Base-by-base conservation (phyloP, 176 grass and related monocot species). In the Saccharum officinarum region DNA sequence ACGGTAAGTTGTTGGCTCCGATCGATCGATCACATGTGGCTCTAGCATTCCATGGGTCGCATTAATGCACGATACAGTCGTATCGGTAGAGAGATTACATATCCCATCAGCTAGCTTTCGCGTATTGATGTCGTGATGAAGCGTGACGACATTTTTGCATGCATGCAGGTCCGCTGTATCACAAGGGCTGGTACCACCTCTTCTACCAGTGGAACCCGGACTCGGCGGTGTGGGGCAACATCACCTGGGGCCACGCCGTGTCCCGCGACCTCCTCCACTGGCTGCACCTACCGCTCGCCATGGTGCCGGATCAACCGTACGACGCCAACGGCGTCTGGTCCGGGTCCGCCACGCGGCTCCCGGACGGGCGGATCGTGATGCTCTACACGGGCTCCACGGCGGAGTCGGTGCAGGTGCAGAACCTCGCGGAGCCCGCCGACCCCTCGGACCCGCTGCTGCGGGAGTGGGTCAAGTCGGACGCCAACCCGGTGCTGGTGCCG, bases 201-300 rank as follows among this genome's bases (percentile, higher is more conserved):
- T 97, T 97, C 88, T 97, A 97, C 90, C 95, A 97, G 45, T 97
- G 93, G 90, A 97, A 97, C 90, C 95, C 95, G 18, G 81, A 89
- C 55, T 87, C 88, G 1, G 92, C 92, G 2, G 83, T 94, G 62
- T 97, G 95, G 95, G 92, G 92, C 26, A 92, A 94, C 89, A 97
- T 97, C 92, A 87, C 92, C 57, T 97, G 95, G 95, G 95, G 92
- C 26, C 95, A 97, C 26, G 92, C 95, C 44, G 92, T 92, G 37
- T 94, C 95, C 47, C 95, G 92, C 57, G 95, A 97, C 71, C 92
- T 97, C 80, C 15, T 97, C 77, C 95, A 94, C 78, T 97, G 95
- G 95, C 82, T 92, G 5, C 87, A 94, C 90, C 92, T 94, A 12
- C 90, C 90, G 15, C 83, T 82, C 0, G 95, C 95, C 83, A 92